Base-by-base conservation (phyloP, 768 basidiomycete genomes). In the Suillus subaureus region DNA sequence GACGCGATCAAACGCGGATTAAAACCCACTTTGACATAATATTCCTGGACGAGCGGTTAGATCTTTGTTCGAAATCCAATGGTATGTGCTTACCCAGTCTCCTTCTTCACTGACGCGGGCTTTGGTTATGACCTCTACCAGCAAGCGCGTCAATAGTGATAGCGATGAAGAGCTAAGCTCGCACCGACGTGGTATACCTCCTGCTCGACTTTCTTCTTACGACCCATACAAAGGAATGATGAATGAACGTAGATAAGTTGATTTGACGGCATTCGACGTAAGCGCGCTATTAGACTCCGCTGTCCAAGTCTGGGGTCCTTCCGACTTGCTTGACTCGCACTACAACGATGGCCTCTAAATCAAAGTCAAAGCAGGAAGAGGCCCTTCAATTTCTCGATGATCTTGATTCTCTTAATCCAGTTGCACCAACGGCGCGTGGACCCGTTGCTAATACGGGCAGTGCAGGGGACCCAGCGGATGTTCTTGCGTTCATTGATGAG, bases 371-470 rank as follows among this genome's bases (percentile, higher is more conserved):
- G 74, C 87, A 92, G 66, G 85, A 92, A 72, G 96, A 99, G 77
- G 97, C 94, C 26, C 88, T 96, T 26, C 91, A 90, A 73, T 90
- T 99, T 79, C 89, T 99, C 54, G 94, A 97, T 73, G 95, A 97
- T 74, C 91, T 99, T 58, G 96, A 99, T 75, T 91, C 89, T 37
- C 85, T 97, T 58, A 81, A 87, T 23, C 84, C 85, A 28, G 65
- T 72, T n/a, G 62, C 69, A n/a, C 64, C 56, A 6, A 68, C 75
- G 1, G 65, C 76, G 18, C 70, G 65, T 42, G 72, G 64, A 69
- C 31, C 72, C 7, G 56, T 68, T 6, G 66, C 64, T 49, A 72
- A 74, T 56, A 65, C 76, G 52, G 70, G 72, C 63, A 81, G 80
- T 45, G 85, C 86, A 67, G 89, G 87, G 39, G 91, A 96, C 70